A percentile compares a stretch with the other conserved stretches of the same genome.
These are phyloP conservation scores for Groenewaldozyma auringiensis DNA, from an alignment of 1,139 yeast species.

Conservation along the genomic window DNA sequence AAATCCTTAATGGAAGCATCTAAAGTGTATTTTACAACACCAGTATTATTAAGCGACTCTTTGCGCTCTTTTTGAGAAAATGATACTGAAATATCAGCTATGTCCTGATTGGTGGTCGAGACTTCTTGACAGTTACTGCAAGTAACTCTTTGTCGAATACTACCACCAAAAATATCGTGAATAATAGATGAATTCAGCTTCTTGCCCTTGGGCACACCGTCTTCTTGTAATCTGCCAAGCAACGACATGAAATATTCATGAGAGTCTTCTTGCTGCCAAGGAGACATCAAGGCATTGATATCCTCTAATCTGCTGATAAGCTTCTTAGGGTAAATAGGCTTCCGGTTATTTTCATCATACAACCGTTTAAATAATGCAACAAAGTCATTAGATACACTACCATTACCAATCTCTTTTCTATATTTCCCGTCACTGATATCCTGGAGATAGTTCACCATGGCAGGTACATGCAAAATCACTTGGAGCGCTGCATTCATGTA, in stretches of 20 bases:
- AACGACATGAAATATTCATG: constrained; percentile 95
- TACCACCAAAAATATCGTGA: constrained; percentile 91
- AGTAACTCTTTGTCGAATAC: constrained; percentile 72
- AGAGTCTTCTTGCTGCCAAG: constrained; percentile 96
- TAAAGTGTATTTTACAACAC: constrained; percentile 46
- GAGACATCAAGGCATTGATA: constrained; percentile 92
- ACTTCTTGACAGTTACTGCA: constrained; percentile 74
- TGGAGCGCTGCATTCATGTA: constrained; percentile 95
- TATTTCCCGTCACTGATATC: constrained; percentile 47
- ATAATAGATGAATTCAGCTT: constrained; percentile 75
- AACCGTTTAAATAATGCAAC: constrained; percentile 65
- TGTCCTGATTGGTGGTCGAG: constrained; percentile 88
- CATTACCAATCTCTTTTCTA: constrained; percentile 36
- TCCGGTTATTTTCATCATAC: constrained; percentile 42
- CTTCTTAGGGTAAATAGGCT: constrained; percentile 51
- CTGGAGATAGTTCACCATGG: constrained; percentile 72
- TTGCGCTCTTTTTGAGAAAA: constrained; percentile 36
- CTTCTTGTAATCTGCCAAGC: constrained; percentile 82
- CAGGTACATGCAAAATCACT: constrained; percentile 82
- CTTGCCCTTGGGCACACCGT: constrained; percentile 78
- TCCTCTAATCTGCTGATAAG: constrained; percentile 68
- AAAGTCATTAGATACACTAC: constrained; percentile 61
- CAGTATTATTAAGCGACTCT: constrained; percentile 21
- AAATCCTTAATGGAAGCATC: constrained; percentile 71
- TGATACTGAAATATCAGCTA: constrained; percentile 74